Evolutionary conservation across 306 rosid species (phyloP), one percentile per base, ranked within the genome.

Genomic region (Cucumis cinereus): DNA sequence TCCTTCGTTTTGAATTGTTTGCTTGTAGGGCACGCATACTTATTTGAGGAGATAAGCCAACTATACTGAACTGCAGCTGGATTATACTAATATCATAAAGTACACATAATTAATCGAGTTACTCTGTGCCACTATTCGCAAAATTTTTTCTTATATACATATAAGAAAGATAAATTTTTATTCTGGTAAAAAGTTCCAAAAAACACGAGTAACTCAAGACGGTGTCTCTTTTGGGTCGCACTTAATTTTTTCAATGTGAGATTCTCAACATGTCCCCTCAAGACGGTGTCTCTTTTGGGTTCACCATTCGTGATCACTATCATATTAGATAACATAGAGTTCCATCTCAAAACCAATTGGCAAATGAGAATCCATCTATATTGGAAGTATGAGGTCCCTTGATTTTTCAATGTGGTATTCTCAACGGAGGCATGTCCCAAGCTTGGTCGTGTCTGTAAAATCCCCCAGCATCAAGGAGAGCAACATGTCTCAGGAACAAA

Each of bases 141-240:
- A 26, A 57, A 57, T 6, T 26, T 60, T 28, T 28, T 60, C 16
- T 13, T 6, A 2, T 40, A 2, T 40, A 36, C 6, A 58, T 12
- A 14, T 11, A 58, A 23, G 63, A 57, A 57, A 57, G 8, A 58
- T 23, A 23, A 40, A 3, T 41, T 22, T 17, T 67, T 13, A 22
- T 67, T 20, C 13, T 23, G 12, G n/a, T 24, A 19, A 59, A 59
- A 60, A 28, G 38, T 13, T 28, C 15, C 38, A 24, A 23, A 58
- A 28, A 24, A 36, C 0, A 6, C 17, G 6, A 12, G 0, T 0
- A n/a, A n/a, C n/a, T n/a, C n/a, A n/a, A n/a, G n/a, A n/a, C n/a
- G n/a, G n/a, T n/a, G n/a, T n/a, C n/a, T n/a, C n/a, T n/a, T n/a
- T n/a, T n/a, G n/a, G n/a, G n/a, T n/a, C n/a, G n/a, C n/a, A n/a